These are phyloP conservation scores for Phytopythium litorale DNA, from an alignment of 352 stramenopile genomes.

Conservation along the genomic window DNA sequence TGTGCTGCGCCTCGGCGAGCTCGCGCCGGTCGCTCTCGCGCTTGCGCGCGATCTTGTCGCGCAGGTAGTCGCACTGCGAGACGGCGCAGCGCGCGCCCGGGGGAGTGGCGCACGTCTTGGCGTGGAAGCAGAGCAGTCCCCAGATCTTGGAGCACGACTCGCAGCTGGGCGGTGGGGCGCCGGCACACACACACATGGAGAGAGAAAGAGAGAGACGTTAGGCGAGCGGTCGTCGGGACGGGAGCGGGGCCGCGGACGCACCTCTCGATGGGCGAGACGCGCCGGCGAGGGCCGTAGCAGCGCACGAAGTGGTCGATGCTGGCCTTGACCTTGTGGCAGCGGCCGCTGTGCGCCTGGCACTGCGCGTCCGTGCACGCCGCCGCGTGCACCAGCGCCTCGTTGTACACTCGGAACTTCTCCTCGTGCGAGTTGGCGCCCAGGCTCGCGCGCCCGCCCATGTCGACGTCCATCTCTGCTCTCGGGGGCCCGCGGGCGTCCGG, in stretches of 20 bases:
- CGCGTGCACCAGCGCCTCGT: conserved; percentile 73
- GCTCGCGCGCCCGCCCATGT: conserved; percentile 26
- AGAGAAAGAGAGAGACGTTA: conserved; percentile 1
- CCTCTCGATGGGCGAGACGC: conserved; percentile 75
- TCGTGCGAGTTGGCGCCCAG: conserved; percentile 42
- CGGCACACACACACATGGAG: neutral
- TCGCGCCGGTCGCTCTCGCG: conserved; percentile 53
- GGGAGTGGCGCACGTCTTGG: conserved; percentile 63
- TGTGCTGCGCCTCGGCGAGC: conserved; percentile 45
- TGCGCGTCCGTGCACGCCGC: conserved; percentile 51
- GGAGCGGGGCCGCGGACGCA: conserved; percentile 11
- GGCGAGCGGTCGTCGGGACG: no score
- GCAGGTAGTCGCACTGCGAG: conserved; percentile 83
- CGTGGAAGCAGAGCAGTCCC: conserved; percentile 83
- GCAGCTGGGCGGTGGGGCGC: conserved; percentile 31
- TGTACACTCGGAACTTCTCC: conserved; percentile 86
- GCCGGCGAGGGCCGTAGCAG: conserved; percentile 74
- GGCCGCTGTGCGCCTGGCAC: conserved; percentile 54
- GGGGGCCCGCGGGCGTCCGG: no score
- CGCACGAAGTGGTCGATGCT: conserved; percentile 87
- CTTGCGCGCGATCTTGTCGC: conserved; percentile 83
- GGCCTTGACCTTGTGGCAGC: conserved; percentile 87
- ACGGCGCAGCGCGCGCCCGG: conserved; percentile 61
- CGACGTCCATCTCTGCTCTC: conserved; percentile 32
- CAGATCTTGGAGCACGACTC: conserved; percentile 84